Evolutionary conservation across 345 rosid species (phyloP).

Genomic region (Salix arbutifolia): DNA sequence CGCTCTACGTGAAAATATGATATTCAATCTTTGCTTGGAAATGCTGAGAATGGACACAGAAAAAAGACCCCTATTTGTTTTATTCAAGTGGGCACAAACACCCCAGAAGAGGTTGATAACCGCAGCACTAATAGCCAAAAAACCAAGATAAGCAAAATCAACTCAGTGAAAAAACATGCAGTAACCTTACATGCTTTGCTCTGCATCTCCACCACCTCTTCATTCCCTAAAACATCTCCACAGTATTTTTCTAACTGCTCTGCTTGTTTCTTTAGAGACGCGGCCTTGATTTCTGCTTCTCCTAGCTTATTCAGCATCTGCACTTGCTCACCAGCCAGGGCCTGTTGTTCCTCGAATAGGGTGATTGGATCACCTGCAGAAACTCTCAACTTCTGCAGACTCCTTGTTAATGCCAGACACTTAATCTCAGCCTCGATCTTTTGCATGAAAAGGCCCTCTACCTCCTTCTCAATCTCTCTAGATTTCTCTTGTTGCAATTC

Average conservation of each 20-base stretch:
- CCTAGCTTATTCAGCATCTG: conserved; percentile 38
- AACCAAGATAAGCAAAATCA: conserved; percentile 49
- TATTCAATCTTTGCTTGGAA: conserved; percentile 13
- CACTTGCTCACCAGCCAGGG: conserved; percentile 38
- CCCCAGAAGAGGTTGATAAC: conserved; percentile 32
- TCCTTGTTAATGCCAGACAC: conserved; percentile 43
- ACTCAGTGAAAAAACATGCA: conserved; percentile 48
- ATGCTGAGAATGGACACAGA: conserved; percentile 15
- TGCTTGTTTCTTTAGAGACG: conserved; percentile 42
- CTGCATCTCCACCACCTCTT: conserved; percentile 52
- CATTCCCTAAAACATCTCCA: conserved; percentile 37
- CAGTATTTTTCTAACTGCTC: conserved; percentile 46
- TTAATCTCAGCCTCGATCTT: conserved; percentile 81
- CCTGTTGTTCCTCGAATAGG: conserved; percentile 41
- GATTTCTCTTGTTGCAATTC: conserved; percentile 31
- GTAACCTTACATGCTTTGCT: conserved; percentile 41
- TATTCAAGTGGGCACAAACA: conserved; percentile 56
- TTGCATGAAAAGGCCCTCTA: conserved; percentile 60
- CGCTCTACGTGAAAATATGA: conserved; percentile 5
- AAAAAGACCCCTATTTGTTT: background rate
- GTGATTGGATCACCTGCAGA: conserved; percentile 26
- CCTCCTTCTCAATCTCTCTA: conserved; percentile 42
- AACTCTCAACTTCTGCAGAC: conserved; percentile 39
- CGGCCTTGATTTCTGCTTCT: conserved; percentile 47
- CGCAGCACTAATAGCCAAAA: conserved; percentile 37